Percentiles rank a stretch among this genome's conserved stretches.
Evolutionary conservation across 2,329 filamentous ascomycete species (phyloP).

Genomic region (Beauveria brongniartii): DNA sequence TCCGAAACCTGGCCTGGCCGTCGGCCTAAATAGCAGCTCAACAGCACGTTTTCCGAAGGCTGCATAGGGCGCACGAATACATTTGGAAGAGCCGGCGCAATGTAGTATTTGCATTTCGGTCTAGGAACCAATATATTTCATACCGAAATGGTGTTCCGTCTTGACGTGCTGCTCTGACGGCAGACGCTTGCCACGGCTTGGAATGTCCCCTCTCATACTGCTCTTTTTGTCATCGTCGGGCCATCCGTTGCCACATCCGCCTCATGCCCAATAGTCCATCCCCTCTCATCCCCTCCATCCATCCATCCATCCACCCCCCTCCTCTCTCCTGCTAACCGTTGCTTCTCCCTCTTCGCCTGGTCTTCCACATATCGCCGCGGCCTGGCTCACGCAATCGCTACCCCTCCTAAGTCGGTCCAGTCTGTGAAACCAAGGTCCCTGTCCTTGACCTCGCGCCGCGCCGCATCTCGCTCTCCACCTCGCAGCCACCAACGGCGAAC

Average conservation of each 20-base stretch:
- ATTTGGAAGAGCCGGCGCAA: background rate
- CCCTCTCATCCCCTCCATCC: constrained; percentile 6
- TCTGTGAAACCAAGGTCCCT: background rate
- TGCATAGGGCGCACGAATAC: no score
- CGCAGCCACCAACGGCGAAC: background rate
- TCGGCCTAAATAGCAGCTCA: background rate
- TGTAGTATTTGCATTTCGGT: background rate
- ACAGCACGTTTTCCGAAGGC: background rate
- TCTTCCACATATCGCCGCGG: background rate
- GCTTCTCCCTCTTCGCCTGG: background rate
- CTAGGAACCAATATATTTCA: background rate
- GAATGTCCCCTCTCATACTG: background rate
- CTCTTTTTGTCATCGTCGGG: background rate
- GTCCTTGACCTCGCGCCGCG: background rate
- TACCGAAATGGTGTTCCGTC: background rate
- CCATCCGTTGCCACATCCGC: constrained; percentile 7
- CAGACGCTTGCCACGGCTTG: background rate
- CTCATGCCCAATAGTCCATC: constrained; percentile 7
- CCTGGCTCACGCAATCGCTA: background rate
- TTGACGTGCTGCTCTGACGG: background rate
- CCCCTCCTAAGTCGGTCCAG: background rate
- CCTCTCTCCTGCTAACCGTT: background rate
- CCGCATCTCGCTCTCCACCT: background rate
- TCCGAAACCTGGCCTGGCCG: background rate
- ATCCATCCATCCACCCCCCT: constrained; percentile 8